Evolutionary conservation across 768 basidiomycete species (phyloP).

Genomic region (Psilocybe subaeruginosa): DNA sequence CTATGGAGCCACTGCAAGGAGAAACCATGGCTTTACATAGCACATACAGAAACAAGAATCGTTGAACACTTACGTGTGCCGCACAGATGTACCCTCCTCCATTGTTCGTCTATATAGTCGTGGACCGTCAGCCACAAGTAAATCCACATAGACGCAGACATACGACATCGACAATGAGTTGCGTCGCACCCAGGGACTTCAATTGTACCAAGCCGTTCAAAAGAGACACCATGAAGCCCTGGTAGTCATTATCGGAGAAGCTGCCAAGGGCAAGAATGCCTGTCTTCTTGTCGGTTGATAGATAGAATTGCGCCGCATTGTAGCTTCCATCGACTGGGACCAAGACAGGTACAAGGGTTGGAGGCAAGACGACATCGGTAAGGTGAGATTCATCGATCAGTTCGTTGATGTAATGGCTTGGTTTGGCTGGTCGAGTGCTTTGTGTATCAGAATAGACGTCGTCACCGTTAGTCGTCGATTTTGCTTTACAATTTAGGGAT

Average conservation of each 20-base stretch:
- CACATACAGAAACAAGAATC: too few species aligned
- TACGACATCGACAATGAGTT: constrained; percentile 62
- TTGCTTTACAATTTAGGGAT: constrained; percentile 56
- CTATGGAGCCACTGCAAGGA: constrained; percentile 44
- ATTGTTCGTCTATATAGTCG: constrained; percentile 42
- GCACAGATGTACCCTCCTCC: constrained; percentile 62
- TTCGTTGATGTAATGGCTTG: constrained; percentile 46
- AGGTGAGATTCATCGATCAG: constrained; percentile 49
- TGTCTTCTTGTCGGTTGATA: constrained; percentile 52
- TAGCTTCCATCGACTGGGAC: constrained; percentile 44
- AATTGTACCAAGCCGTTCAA: constrained; percentile 51
- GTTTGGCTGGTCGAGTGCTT: constrained; percentile 30
- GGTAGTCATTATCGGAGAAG: constrained; percentile 49
- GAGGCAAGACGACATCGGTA: constrained; percentile 45
- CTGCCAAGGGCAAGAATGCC: constrained; percentile 64
- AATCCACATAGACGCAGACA: constrained; percentile 16
- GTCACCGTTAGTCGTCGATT: constrained; percentile 48
- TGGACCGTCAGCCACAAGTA: background rate
- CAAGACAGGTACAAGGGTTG: constrained; percentile 36
- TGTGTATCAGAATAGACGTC: constrained; percentile 37
- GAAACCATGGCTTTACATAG: background rate
- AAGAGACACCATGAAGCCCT: constrained; percentile 42
- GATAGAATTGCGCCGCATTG: constrained; percentile 54
- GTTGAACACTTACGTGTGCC: constrained; percentile 50
- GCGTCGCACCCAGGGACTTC: constrained; percentile 51